These are phyloP conservation scores for Eimeria zaria DNA, from an alignment of 169 alveolate species.

Conservation along the genomic window DNA sequence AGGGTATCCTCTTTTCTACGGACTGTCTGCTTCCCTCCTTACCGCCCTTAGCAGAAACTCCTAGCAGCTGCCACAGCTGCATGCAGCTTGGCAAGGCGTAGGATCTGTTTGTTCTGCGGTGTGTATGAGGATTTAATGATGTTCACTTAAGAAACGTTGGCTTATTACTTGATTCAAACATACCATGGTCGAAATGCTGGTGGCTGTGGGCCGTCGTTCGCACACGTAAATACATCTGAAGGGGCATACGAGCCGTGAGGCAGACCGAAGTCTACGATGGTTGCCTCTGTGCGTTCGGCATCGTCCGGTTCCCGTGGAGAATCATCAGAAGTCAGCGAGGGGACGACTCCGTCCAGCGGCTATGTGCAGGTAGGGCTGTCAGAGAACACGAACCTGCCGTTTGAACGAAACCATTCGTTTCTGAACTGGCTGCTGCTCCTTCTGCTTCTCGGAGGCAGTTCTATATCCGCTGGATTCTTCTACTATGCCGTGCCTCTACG, in stretches of 20 bases:
- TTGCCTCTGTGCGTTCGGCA: slow-evolving; percentile 67
- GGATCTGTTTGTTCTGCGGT: background rate
- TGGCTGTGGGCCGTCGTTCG: background rate
- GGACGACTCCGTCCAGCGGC: slow-evolving; percentile 62
- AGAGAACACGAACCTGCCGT: slow-evolving; percentile 53
- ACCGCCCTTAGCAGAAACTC: background rate
- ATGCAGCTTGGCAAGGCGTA: background rate
- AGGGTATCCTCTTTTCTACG: background rate
- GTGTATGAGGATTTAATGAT: background rate
- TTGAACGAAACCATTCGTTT: slow-evolving; percentile 38
- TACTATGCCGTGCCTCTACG: slow-evolving; percentile 67
- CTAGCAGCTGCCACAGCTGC: background rate
- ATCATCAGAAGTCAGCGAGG: slow-evolving; percentile 4
- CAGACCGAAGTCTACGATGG: no score
- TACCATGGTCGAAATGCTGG: background rate
- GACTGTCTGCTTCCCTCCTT: no score
- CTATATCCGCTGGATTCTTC: slow-evolving; percentile 7
- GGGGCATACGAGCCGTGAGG: background rate
- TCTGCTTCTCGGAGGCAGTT: slow-evolving; percentile 44
- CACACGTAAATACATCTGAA: background rate
- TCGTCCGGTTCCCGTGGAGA: slow-evolving; percentile 17
- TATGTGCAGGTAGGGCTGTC: slow-evolving; percentile 58
- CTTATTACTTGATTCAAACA: background rate
- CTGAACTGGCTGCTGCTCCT: slow-evolving; percentile 60
- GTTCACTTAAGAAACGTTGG: background rate